Conservation (phyloP, 768 basidiomycete species). For the Solioccasus polychromus region DNA sequence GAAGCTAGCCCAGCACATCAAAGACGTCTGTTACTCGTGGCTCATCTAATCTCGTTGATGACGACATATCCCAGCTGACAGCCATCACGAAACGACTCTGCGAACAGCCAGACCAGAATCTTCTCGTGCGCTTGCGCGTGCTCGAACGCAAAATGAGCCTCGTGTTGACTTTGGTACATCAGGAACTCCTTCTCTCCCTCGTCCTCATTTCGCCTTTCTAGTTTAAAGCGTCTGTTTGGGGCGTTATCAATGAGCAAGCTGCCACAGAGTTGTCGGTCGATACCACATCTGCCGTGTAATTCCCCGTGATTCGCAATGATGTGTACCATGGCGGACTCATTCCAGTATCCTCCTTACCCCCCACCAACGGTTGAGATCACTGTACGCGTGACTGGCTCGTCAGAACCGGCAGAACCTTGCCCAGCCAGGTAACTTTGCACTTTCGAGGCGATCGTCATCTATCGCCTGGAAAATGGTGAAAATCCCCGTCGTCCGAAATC, state of each 20-base stretch:
- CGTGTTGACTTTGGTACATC: constrained; percentile 81
- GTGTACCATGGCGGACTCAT: too few species aligned
- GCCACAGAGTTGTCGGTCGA: constrained; percentile 19
- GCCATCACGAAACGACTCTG: constrained; percentile 66
- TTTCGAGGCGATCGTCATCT: too few species aligned
- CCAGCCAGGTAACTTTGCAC: too few species aligned
- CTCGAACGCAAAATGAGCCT: constrained; percentile 95
- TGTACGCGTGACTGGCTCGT: too few species aligned
- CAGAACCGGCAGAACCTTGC: too few species aligned
- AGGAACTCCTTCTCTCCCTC: not conserved
- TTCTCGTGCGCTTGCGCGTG: constrained; percentile 72
- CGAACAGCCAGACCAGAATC: constrained; percentile 71
- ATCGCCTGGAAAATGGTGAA: too few species aligned
- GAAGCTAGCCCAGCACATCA: constrained; percentile 78
- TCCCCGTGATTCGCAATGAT: too few species aligned
- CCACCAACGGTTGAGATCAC: too few species aligned
- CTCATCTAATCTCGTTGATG: not conserved
- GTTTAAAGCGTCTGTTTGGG: constrained; percentile 98
- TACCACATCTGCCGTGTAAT: constrained; percentile 15
- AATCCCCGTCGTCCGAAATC: too few species aligned
- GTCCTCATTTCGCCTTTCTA: constrained; percentile 30
- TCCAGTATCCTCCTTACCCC: too few species aligned
- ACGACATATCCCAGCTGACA: constrained; percentile 46
- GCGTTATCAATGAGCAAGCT: constrained; percentile 81
- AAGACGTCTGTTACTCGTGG: constrained; percentile 50